Percentiles rank a stretch among this genome's conserved stretches.
These are phyloP conservation scores for Cunninghamia lanceolata DNA, from an alignment of 75 land plant genomes.

Conservation along the genomic window DNA sequence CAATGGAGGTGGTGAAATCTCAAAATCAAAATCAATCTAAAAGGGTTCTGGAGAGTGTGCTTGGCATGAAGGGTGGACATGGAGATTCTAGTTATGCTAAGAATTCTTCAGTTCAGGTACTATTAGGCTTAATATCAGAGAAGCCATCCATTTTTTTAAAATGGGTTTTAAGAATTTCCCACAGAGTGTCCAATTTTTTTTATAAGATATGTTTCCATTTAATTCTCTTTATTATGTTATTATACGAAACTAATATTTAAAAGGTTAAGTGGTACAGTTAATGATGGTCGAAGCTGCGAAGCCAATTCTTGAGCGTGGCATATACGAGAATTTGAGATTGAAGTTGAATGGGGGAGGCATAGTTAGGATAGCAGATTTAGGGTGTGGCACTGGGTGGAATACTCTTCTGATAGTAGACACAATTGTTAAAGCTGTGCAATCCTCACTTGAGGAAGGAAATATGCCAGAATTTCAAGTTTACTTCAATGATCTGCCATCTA, in stretches of 20 bases:
- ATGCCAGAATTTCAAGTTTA: constrained; percentile 31
- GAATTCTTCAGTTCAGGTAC: constrained; percentile 19
- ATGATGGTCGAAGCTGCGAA: neutral
- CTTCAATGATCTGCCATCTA: constrained; percentile 16
- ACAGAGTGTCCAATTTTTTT: no score
- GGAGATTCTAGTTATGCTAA: constrained; percentile 17
- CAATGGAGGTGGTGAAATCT: no score
- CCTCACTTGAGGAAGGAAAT: no score
- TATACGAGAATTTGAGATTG: constrained; percentile 4
- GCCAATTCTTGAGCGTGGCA: constrained; percentile 8
- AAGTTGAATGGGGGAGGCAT: neutral
- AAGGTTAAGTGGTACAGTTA: constrained; percentile 3
- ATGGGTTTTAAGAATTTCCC: no score
- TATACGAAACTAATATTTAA: neutral
- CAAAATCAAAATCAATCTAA: no score
- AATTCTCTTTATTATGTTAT: no score
- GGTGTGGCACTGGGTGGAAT: neutral
- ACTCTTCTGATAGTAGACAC: constrained; percentile 24
- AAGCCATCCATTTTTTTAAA: no score
- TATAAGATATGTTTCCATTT: no score
- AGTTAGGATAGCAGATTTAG: no score
- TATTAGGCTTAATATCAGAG: no score
- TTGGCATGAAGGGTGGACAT: constrained; percentile 13
- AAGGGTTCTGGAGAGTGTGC: neutral
- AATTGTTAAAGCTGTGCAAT: constrained; percentile 19